Evolutionary conservation across 768 basidiomycete genomes (phyloP), one percentile per base, ranked within the genome.

Genomic region (Hypsizygus marmoreus): DNA sequence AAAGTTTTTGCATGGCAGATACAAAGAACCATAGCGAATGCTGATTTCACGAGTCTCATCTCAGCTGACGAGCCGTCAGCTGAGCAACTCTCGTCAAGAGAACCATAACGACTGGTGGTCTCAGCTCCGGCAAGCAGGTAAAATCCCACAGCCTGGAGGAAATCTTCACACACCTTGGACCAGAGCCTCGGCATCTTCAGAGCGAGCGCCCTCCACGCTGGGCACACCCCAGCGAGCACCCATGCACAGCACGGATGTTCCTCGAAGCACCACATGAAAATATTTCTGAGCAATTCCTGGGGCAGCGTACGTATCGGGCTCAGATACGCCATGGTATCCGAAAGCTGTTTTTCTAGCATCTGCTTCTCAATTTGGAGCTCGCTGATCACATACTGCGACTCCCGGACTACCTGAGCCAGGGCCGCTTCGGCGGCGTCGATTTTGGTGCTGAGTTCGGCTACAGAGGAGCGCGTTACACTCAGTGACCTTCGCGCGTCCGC

Each of bases 241-340:
- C 88, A 91, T 6, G 85, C 84, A 57, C 79, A 81, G 57, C 82
- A 84, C n/a, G 84, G 78, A 60, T 85, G 74, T 43, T 80, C 78
- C 44, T 85, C 80, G 51, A 87, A 89, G 54, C 75, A 76, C 66
- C 79, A 77, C 50, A 80, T 59, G 58, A 91, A 91, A 55, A 91
- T 80, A 47, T 82, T 77, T 43, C 84, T 74, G 39, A 90, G 72
- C n/a, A 91, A 68, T 54, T 91, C 89, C 28, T 75, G 66, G 1
- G 88, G 88, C 19, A 91, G 71, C 31, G 84, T 71, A 22, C 84
- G 72, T 51, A 91, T 82, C 24, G 87, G 87, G 9, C 88, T 79
- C 45, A 90, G 72, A 58, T 87, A 90, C 1, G 84, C 84, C 61
- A 75, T 66, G 3, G 82, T 75, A 17, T 68, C 69, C 22, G 64